These are phyloP conservation scores for Phaeosphaeriaceae sp. DNA, from an alignment of 2,329 filamentous ascomycete species.

Conservation along the genomic window DNA sequence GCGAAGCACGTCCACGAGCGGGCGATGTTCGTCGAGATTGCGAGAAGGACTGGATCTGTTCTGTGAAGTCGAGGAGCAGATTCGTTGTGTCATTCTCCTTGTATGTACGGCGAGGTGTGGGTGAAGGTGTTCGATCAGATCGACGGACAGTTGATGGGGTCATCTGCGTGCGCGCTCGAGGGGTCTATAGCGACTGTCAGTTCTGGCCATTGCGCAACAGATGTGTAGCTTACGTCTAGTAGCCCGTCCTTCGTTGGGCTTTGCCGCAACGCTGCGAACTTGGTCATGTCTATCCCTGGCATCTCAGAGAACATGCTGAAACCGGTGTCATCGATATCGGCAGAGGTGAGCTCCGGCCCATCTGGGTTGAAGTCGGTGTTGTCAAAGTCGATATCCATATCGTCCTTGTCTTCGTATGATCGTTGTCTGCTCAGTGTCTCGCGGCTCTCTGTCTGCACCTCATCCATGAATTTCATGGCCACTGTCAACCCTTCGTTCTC, in stretches of 20 bases:
- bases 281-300: conserved; percentile 77
- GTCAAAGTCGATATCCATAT: conserved; percentile 33
- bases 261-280: conserved; percentile 76
- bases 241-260: conserved; percentile 52
- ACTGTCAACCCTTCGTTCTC: conserved; percentile 50
- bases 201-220: conserved; percentile 10
- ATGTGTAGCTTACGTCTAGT: conserved; percentile 20
- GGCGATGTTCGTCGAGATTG: conserved; percentile 49
- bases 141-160: conserved; percentile 61
- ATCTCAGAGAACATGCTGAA: conserved; percentile 91
- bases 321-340: conserved; percentile 70
- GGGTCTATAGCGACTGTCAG: conserved; percentile 31
- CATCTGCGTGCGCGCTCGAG: conserved; percentile 45
- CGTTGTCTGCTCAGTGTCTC: conserved; percentile 31
- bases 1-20: conserved; percentile 52
- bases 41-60: conserved; percentile 69
- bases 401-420: conserved; percentile 25
- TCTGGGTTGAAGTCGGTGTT: conserved; percentile 44
- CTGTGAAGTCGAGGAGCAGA: conserved; percentile 86
- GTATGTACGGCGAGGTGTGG: conserved; percentile 61
- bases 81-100: conserved; percentile 71
- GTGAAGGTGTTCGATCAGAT: conserved; percentile 53
- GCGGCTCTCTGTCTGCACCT: conserved; percentile 28
- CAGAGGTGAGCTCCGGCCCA: conserved; percentile 36
- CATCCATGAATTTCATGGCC: conserved; percentile 45